Percentiles rank a stretch among this genome's conserved stretches.
Conservation (phyloP, 768 basidiomycete species). For the Fomitopsis serialis region DNA sequence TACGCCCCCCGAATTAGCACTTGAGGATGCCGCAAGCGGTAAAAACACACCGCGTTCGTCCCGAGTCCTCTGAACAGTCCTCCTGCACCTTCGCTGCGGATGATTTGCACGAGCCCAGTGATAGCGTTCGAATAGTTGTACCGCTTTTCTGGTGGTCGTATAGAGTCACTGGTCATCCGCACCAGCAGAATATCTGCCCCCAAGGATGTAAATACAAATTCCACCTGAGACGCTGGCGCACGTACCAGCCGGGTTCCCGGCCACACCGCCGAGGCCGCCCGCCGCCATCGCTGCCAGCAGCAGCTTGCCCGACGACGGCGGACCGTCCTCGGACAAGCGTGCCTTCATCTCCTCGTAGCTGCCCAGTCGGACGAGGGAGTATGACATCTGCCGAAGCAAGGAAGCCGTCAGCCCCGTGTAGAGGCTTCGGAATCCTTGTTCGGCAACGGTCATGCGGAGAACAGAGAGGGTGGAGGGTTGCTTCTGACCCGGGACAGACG, state of each 20-base stretch:
- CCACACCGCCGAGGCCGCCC: slow-evolving; percentile 77
- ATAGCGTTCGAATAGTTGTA: slow-evolving; percentile 81
- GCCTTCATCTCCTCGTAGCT: slow-evolving; percentile 75
- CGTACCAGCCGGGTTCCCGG: slow-evolving; percentile 78
- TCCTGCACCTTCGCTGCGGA: slow-evolving; percentile 62
- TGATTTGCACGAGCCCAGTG: slow-evolving; percentile 59
- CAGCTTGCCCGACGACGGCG: slow-evolving; percentile 48
- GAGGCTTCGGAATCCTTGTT: slow-evolving; percentile 67
- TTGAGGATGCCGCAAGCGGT: background rate
- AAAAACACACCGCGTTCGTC: slow-evolving; percentile 60
- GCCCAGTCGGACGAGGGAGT: slow-evolving; percentile 81
- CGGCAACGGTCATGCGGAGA: slow-evolving; percentile 56
- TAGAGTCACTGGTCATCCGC: slow-evolving; percentile 84
- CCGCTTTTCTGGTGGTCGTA: slow-evolving; percentile 65
- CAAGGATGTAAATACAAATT: background rate
- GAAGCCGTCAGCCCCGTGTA: slow-evolving; percentile 83
- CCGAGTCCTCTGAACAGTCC: slow-evolving; percentile 72
- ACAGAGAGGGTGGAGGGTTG: slow-evolving; percentile 63
- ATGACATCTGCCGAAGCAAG: slow-evolving; percentile 85
- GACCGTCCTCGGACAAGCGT: slow-evolving; percentile 42
- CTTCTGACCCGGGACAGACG: slow-evolving; percentile 36
- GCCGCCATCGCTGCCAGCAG: slow-evolving; percentile 64
- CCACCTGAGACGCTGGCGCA: background rate
- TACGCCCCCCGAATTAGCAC: slow-evolving; percentile 13
- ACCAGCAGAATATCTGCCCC: slow-evolving; percentile 68